These are phyloP conservation scores for Didymella glomerata DNA, from an alignment of 2,329 filamentous ascomycete species.

Conservation along the genomic window DNA sequence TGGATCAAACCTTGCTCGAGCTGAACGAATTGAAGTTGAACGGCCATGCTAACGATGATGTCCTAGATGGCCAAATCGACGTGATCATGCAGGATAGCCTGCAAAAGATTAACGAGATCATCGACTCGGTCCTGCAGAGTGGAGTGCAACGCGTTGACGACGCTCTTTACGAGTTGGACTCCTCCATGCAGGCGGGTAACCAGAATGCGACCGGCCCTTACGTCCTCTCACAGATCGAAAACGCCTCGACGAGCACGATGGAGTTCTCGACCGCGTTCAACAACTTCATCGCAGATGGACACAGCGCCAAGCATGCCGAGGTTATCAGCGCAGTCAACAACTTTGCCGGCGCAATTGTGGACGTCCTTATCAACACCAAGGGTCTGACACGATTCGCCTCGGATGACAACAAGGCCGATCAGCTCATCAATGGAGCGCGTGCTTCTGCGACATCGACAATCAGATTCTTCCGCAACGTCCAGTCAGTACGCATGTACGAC, in stretches of 20 bases:
- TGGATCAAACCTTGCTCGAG: conserved; percentile 95
- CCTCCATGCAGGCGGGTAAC: conserved; percentile 97
- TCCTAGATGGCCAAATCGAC: conserved; percentile 89
- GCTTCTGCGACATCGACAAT: conserved; percentile 87
- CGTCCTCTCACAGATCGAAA: conserved; percentile 95
- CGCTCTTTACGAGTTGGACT: conserved; percentile 95
- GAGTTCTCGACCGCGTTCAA: conserved; percentile 99
- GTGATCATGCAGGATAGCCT: conserved; percentile 85
- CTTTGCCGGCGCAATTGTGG: conserved; percentile 88
- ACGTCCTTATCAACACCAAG: conserved; percentile 96
- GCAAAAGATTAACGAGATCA: conserved; percentile 94
- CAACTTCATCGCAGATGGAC: conserved; percentile 96
- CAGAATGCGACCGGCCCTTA: conserved; percentile 96
- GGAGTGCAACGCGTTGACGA: conserved; percentile 95
- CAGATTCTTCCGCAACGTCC: conserved; percentile 91
- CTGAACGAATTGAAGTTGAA: conserved; percentile 81
- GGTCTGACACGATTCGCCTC: conserved; percentile 91
- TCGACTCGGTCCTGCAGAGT: conserved; percentile 93
- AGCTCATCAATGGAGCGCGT: conserved; percentile 81
- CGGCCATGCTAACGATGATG: conserved; percentile 73
- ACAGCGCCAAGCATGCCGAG: conserved; percentile 86
- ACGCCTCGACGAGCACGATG: conserved; percentile 91
- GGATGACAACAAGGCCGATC: conserved; percentile 92
- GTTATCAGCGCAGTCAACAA: conserved; percentile 92
- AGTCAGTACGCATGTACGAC: conserved; percentile 91